Evolutionary conservation across 2,329 filamentous ascomycete genomes (phyloP), one percentile per base, ranked within the genome.

Genomic region (Rhinocladiella similis): DNA sequence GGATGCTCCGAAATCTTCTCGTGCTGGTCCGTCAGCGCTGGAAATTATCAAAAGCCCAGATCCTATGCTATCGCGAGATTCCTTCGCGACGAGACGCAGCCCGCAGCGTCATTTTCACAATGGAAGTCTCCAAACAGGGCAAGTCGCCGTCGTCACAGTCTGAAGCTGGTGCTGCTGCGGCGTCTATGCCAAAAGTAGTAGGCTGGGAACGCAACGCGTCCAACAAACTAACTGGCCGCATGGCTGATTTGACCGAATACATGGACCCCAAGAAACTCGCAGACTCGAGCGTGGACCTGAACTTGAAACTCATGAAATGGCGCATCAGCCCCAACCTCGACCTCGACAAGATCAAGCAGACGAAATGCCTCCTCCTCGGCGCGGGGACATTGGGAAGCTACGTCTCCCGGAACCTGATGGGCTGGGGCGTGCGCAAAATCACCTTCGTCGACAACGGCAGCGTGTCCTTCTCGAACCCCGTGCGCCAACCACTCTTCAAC

Each of bases 261-360:
- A 93, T 99, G 88, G 92, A 99, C 68, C 93, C 94, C 5, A 79
- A 82, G 33, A 86, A 78, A 65, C 79, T 97, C 16, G 94, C 94
- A 19, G 92, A 97, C 69, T 91, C 96, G 70, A 91, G 92, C 0
- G 93, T 97, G 9, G 94, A 99, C 68, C 81, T 99, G 56, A 99
- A 99, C 68, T 80, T 97, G 58, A 97, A 97, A 74, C 81, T 99
- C 56, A 99, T 99, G 87, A 99, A 97, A 75, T 99, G 94, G 94
- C 87, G 94, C 38, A 91, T 99, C 66, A 90, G 91, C 6, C 94
- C 94, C 0, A 86, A 87, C 49, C 82, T 99, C 39, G 83, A 97
- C 69, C 83, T 99, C 9, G 91, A 97, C 27, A 83, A 83, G 27
- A 92, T 97, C 69, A 97, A 96, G 69, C 83, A 87, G 55, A 93